These are phyloP conservation scores for Penicillium antarcticum DNA, from an alignment of 495 filamentous ascomycete species.

Conservation along the genomic window DNA sequence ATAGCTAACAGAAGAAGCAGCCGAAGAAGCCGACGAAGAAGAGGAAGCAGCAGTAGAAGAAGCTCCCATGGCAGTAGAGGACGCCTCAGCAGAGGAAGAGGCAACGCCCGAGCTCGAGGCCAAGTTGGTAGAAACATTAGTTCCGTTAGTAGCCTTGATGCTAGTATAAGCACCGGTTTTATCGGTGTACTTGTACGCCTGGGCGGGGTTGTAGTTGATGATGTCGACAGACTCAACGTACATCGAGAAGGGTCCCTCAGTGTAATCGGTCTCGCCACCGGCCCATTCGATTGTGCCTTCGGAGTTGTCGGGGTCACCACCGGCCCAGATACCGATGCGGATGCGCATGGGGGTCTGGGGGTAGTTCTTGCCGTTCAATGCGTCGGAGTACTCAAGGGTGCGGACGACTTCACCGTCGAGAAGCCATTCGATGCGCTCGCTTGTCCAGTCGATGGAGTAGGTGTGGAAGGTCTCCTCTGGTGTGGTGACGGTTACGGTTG, in stretches of 20 bases:
- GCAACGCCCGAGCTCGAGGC: slow-evolving; percentile 5
- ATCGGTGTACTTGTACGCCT: slow-evolving; percentile 68
- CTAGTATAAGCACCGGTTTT: slow-evolving; percentile 66
- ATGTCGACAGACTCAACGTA: slow-evolving; percentile 59
- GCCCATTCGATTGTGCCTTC: slow-evolving; percentile 69
- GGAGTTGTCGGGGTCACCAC: slow-evolving; percentile 70
- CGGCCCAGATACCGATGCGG: slow-evolving; percentile 84
- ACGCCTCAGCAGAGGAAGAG: not conserved
- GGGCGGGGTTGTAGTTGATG: slow-evolving; percentile 30
- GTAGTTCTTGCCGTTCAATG: slow-evolving; percentile 67
- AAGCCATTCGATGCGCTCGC: slow-evolving; percentile 69
- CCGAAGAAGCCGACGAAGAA: not conserved
- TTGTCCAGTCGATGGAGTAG: slow-evolving; percentile 84
- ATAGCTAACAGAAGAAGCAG: not conserved
- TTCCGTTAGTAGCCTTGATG: slow-evolving; percentile 52
- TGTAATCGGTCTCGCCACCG: slow-evolving; percentile 72
- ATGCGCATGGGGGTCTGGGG: slow-evolving; percentile 90
- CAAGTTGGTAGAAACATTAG: slow-evolving; percentile 8
- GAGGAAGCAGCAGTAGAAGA: not conserved
- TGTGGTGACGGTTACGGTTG: slow-evolving; percentile 51
- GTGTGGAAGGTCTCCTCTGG: slow-evolving; percentile 73
- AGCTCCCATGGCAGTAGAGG: not conserved
- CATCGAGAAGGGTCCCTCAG: slow-evolving; percentile 74
- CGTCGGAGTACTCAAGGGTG: slow-evolving; percentile 57
- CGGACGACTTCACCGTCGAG: slow-evolving; percentile 77